Base-by-base conservation (phyloP, 306 rosid species). In the Chamaecrista fasciculata region DNA sequence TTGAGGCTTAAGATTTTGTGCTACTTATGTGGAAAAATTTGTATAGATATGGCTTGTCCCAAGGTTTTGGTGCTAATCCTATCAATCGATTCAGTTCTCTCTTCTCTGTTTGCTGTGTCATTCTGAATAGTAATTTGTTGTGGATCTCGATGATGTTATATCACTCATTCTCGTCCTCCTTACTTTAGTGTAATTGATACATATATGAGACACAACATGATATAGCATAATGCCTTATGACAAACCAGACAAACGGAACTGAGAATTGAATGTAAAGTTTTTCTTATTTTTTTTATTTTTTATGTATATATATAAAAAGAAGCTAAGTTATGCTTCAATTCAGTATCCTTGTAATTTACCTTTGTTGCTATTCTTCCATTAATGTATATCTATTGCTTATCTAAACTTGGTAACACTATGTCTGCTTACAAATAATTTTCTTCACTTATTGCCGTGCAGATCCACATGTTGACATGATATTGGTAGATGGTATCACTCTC, bases 401-500 rank as follows among this genome's bases (percentile, higher is more conserved):
- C 15, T 40, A 12, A 40, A 40, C n/a, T 10, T 11, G n/a, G n/a
- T 40, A 40, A 40, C 16, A 40, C 12, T 1, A 12, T 68, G 23
- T 1, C 3, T 44, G 46, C 57, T 48, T 59, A 34, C 79, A 87
- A 62, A 69, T 59, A 16, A 20, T 34, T 40, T n/a, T 42, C 24
- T 56, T 44, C 47, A 34, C 69, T 49, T 29, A 73, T 58, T 76
- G 76, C 56, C 34, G 28, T 64, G 66, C 92, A 94, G 99, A 94
- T 87, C 80, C 82, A 66, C 81, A 68, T 75, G 82, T 67, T 56
- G 97, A 91, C 70, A 94, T 94, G 99, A 87, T 94, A 73, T 80
- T 84, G 52, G 99, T 83, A 46, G 99, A 94, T 79, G 99, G 99
- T 46, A 94, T 94, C 79, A 86, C 95, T 73, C 70, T 85, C 67